Base-by-base conservation (phyloP, 2,329 filamentous ascomycete species). In the Basipetospora chlamydospora region DNA sequence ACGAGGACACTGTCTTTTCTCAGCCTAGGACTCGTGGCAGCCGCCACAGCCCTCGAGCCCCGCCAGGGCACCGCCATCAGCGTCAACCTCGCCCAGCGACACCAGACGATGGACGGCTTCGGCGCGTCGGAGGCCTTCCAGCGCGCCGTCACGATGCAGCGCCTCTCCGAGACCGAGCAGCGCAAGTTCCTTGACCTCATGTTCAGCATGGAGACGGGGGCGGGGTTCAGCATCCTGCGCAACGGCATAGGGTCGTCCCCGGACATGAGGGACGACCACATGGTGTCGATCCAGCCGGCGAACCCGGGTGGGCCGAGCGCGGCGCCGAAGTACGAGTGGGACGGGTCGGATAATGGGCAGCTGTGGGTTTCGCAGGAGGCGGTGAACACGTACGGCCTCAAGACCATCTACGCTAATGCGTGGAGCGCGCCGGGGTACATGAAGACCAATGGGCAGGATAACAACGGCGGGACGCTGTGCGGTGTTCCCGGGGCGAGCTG, bases 401-500 rank as follows among this genome's bases (percentile, higher is more conserved):
- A 52, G 6, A 57, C 51, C 2, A 58, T 67, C 41, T 67, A 67
- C 41, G 61, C 60, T 1, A 58, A 69, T 48, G 62, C 64, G 0
- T 69, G 64, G 64, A 61, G 57, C 39, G 64, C 64, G 0, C 64
- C 63, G 0, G 61, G 60, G 0, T 67, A 59, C 44, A 68, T 69
- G 64, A 67, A 67, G 53, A 66, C 58, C 5, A 66, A 66, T 38
- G 47, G 48, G 10, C 28, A 35, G n/a, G 33, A 35, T 35, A 25
- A 23, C 11, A 55, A 61, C 40, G 59, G 62, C 2, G 63, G 63
- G 2, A 59, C 54, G 33, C 47, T 68, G 0, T 67, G 63, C 42
- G 63, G 63, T 30, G 61, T 63, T 25, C 47, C 52, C 40, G 49
- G 50, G 12, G 49, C 56, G 15, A 51, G 39, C 6, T 66, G 62